A percentile compares a stretch with the other conserved stretches of the same genome.
Evolutionary conservation across 768 basidiomycete genomes (phyloP).

Genomic region (Rubroboletus satanas): DNA sequence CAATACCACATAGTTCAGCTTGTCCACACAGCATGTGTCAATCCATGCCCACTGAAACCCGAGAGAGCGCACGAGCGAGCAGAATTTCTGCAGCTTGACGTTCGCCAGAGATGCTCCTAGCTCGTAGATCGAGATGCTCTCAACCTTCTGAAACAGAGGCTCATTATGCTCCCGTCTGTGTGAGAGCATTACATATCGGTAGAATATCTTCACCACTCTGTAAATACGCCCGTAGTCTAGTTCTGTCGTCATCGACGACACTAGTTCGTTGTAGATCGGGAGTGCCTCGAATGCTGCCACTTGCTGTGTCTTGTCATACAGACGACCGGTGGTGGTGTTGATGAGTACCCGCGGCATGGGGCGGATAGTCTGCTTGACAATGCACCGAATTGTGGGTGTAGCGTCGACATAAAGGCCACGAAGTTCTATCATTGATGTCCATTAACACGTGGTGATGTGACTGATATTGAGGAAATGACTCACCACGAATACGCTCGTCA

Average conservation of each 20-base stretch:
- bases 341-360: conserved; percentile 7
- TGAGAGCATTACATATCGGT: conserved; percentile 11
- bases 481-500: background rate
- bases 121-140: conserved; percentile 4
- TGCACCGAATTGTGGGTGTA: background rate
- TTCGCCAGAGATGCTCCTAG: background rate
- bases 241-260: conserved; percentile 1
- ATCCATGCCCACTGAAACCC: conserved; percentile 16
- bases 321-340: conserved; percentile 1
- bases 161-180: conserved; percentile 8
- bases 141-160: conserved; percentile 3
- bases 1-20: background rate
- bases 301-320: conserved; percentile 10
- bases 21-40: conserved; percentile 13
- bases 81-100: conserved; percentile 10
- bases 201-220: conserved; percentile 2
- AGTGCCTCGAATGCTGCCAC: conserved; percentile 2
- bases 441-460: no score
- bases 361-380: background rate
- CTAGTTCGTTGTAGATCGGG: conserved; percentile 1
- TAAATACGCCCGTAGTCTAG: conserved; percentile 4
- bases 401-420: background rate
- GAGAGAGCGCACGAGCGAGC: background rate
- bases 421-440: no score
- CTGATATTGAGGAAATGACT: background rate